phyloP scores from a whole-genome alignment of 1,139 yeast genomes.

The Arxiozyma bovina region DNA sequence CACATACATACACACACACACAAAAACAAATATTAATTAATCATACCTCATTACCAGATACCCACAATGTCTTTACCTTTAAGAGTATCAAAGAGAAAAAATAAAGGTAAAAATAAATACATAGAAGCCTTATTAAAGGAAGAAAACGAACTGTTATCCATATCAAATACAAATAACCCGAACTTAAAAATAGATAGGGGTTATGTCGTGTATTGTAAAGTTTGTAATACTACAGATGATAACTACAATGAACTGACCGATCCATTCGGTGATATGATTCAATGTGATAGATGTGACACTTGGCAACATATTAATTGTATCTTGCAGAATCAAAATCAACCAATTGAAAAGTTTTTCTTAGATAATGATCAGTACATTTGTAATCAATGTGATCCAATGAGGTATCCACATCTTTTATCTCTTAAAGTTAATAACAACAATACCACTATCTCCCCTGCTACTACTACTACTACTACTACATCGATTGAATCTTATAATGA shows the following conservation, averaged over 20 bases:
- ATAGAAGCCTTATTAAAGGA: slow-evolving; percentile 15
- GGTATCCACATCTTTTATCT: slow-evolving; percentile 31
- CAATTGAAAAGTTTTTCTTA: slow-evolving; percentile 18
- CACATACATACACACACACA: too few species aligned
- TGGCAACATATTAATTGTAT: slow-evolving; percentile 84
- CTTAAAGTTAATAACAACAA: slow-evolving; percentile 4
- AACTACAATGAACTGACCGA: slow-evolving; percentile 56
- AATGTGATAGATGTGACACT: slow-evolving; percentile 67
- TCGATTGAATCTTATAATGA: slow-evolving; percentile 1
- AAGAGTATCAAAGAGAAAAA: slow-evolving; percentile 22
- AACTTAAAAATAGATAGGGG: slow-evolving; percentile 11
- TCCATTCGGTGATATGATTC: slow-evolving; percentile 58
- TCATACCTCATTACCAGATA: too few species aligned
- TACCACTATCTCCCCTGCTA: too few species aligned
- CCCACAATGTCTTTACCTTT: slow-evolving; percentile 11
- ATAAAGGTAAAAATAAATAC: slow-evolving; percentile 23
- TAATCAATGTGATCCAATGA: slow-evolving; percentile 40
- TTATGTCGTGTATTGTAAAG: slow-evolving; percentile 45
- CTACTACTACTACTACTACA: background rate
- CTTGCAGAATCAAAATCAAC: slow-evolving; percentile 39
- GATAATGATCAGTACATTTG: slow-evolving; percentile 44
- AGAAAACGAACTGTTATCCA: slow-evolving; percentile 9
- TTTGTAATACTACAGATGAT: slow-evolving; percentile 57
- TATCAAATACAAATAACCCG: slow-evolving; percentile 7
- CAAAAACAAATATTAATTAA: too few species aligned